Evolutionary conservation across 495 filamentous ascomycete species (phyloP), one percentile per base, ranked within the genome.

Genomic region (Tirmania nivea): DNA sequence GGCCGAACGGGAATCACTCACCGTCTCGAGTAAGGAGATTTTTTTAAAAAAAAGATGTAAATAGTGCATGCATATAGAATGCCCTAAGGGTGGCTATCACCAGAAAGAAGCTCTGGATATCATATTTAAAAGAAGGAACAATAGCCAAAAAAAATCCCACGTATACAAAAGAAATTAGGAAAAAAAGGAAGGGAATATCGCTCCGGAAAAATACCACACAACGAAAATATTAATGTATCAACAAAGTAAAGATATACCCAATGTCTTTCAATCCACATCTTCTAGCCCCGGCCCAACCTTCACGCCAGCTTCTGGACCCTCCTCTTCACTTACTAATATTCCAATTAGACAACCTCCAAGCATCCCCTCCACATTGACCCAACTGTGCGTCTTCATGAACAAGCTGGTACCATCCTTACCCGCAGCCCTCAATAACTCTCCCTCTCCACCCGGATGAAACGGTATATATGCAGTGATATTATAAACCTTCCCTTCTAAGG

Each of bases 361-460:
- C 77, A 97, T 94, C 4, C 81, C 83, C 70, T 96, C 92, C 73
- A 85, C 93, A 61, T 93, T 97, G 10, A 97, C 89, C 90, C 92
- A 97, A 16, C 89, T 86, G 71, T 97, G 90, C 20, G 88, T 75
- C 70, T 94, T 86, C 57, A 80, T 78, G 66, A 97, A 96, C 62
- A 97, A 59, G 69, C 78, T 79, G 7, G 73, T 78, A 36, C 78
- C 84, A 62, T 87, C 81, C 57, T 77, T 73, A 16, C 85, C 90
- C 1, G 87, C 89, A 14, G 74, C 80, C 20, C 82, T 73, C 66
- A 94, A 70, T 60, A 96, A 62, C 69, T 97, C 86, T 3, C 78
- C 80, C 68, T 82, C 84, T 4, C 90, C 90, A 35, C 90, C 90
- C 0, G 90, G 90, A 61, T 97, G 90, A 63, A 86, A 97, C 0